A percentile compares a stretch with the other conserved stretches of the same genome.
Conservation (phyloP, 164 flowering plant genomes). For the Euptelea pleiosperma region DNA sequence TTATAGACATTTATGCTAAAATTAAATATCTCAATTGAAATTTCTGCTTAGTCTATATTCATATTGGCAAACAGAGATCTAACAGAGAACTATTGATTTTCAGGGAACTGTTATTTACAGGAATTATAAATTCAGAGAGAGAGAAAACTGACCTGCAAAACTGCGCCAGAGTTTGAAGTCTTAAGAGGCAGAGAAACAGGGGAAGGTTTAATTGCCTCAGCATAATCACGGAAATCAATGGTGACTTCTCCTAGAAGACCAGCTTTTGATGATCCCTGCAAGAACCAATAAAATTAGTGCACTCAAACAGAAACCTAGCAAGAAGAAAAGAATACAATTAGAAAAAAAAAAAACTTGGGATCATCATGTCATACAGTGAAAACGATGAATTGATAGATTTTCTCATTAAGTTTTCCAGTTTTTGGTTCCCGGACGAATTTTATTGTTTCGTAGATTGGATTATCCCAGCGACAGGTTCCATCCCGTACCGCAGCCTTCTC, state of each 20-base stretch:
- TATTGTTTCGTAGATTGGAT: slow-evolving; percentile 67
- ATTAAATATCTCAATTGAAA: not conserved
- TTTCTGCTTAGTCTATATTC: not conserved
- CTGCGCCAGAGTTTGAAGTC: slow-evolving; percentile 48
- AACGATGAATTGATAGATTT: slow-evolving; percentile 54
- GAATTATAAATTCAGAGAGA: too few relatives aligned
- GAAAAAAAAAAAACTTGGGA: not conserved
- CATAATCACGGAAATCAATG: slow-evolving; percentile 72
- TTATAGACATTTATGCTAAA: not conserved
- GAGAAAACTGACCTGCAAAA: slow-evolving; percentile 65
- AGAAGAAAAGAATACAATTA: slow-evolving; percentile 2
- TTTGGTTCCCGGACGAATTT: slow-evolving; percentile 61
- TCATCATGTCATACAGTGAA: slow-evolving; percentile 50
- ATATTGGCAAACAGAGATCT: too few relatives aligned
- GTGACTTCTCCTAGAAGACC: slow-evolving; percentile 73
- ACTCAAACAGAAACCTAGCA: not conserved
- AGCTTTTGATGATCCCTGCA: slow-evolving; percentile 74
- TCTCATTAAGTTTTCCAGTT: slow-evolving; percentile 69
- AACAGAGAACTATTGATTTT: too few relatives aligned
- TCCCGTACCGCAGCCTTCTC: slow-evolving; percentile 60
- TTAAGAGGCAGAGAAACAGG: slow-evolving; percentile 63
- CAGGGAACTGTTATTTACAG: too few relatives aligned
- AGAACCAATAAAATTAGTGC: slow-evolving; percentile 16
- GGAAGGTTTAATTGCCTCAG: slow-evolving; percentile 50
- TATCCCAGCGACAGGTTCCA: slow-evolving; percentile 82